Conservation (phyloP, 1,284 basidiomycete species). For the Mixia osmundae region DNA sequence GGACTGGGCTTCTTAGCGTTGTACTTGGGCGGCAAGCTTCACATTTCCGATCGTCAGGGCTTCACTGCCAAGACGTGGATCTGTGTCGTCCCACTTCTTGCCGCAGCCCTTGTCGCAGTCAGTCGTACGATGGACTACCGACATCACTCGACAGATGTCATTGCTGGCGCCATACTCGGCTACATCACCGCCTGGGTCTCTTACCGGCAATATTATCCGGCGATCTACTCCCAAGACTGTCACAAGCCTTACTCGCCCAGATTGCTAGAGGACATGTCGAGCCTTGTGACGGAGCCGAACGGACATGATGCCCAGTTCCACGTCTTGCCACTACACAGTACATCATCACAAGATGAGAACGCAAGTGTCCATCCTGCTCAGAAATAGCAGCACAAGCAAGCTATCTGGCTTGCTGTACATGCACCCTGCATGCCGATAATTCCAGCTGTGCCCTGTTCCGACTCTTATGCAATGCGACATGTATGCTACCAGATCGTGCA, state of each 20-base stretch:
- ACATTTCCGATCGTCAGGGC: constrained; percentile 61
- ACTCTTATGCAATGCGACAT: too few relatives aligned
- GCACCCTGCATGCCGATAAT: too few relatives aligned
- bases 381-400: too few relatives aligned
- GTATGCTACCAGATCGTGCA: too few relatives aligned
- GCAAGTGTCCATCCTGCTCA: too few relatives aligned
- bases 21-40: constrained; percentile 75
- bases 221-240: constrained; percentile 1
- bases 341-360: too few relatives aligned
- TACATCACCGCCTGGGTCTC: constrained; percentile 16
- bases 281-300: too few relatives aligned
- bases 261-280: constrained; percentile 6
- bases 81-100: constrained; percentile 46
- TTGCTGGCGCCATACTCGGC: constrained; percentile 23
- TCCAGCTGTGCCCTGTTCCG: too few relatives aligned
- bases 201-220: constrained; percentile 17
- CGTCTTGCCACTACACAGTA: too few relatives aligned
- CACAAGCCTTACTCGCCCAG: constrained; percentile 12
- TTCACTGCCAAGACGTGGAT: constrained; percentile 71
- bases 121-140: constrained; percentile 25
- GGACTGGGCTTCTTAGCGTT: constrained; percentile 73
- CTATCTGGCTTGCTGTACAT: too few relatives aligned
- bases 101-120: constrained; percentile 63
- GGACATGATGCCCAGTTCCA: too few relatives aligned
- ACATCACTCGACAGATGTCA: constrained; percentile 24